Base-by-base conservation (phyloP, 73 alveolate species). In the Durusdinium trenchii region DNA sequence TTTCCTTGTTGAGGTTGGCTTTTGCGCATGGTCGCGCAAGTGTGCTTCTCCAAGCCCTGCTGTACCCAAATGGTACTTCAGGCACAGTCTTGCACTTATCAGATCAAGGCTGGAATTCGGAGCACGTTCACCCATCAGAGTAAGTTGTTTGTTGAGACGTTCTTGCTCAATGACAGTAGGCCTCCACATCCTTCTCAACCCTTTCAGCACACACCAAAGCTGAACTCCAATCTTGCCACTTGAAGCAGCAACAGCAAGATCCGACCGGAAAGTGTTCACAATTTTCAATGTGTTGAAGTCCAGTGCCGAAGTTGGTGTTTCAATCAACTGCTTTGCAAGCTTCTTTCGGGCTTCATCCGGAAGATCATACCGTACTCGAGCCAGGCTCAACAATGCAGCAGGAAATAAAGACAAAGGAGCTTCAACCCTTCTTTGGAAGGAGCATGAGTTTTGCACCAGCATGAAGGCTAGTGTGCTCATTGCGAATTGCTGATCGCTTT, bases 121-220 rank as follows among this genome's bases (percentile, higher is more conserved):
- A 36, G 78, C 7, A 38, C 94, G 12, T 52, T 84, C 78, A 35
- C 94, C 94, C 60, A 84, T 47, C 26, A 84, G 54, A 5, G 3
- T 84, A 23, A 84, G 52, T 23, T 36, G 52, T 36, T 84, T 84
- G 94, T 84, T 84, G 42, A 84, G 40, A 7, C 94, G 7, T 30
- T 84, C 94, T 20, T 84, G 60, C 38, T 48, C 78, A 6, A 47
- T 10, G 40, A 84, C 94, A 45, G 60, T n/a, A 10, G 78, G 50
- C 26, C 38, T 47, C 94, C 94, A 84, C 94, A 84, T 84, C 2
- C 94, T 50, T 35, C 94, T 30, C 52, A 84, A 50, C 3, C 78
- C 94, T 38, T 52, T 48, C 47, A 84, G 45, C 2, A 46, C 23
- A 43, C 62, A 43, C 32, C 20, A 84, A 26, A 84, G 5, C 6